Conservation (phyloP, 179 eudicot species). For the Silene coronaria region DNA sequence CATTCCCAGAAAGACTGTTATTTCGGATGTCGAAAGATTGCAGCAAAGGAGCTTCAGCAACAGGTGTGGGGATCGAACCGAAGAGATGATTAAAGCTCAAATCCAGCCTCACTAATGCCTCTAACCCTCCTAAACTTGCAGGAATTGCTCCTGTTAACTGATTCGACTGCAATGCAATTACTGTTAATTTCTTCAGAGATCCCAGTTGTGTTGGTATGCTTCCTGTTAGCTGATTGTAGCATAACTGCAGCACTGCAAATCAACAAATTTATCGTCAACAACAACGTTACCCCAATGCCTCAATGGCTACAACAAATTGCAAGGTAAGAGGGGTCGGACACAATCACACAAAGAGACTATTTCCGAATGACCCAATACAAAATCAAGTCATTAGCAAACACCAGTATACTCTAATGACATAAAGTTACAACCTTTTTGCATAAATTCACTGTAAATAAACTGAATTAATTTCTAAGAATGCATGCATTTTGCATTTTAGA, state of each 20-base stretch:
- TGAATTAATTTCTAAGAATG: not conserved
- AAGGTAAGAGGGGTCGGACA: not conserved
- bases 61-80: constrained; percentile 70
- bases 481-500: not conserved
- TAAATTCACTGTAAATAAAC: not conserved
- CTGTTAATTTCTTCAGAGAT: constrained; percentile 61
- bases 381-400: not conserved
- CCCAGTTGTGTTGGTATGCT: constrained; percentile 77
- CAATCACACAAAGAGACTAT: no score
- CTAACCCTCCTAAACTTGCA: constrained; percentile 65
- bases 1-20: constrained; percentile 77
- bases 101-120: constrained; percentile 55
- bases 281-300: not conserved
- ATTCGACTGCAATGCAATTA: constrained; percentile 75
- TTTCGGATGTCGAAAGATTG: constrained; percentile 61
- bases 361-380: no score
- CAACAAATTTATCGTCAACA: not conserved
- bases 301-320: not conserved
- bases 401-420: not conserved
- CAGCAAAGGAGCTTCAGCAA: constrained; percentile 69
- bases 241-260: constrained; percentile 69
- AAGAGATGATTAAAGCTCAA: constrained; percentile 71
- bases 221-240: constrained; percentile 77
- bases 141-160: constrained; percentile 77
- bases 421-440: not conserved